These are phyloP conservation scores for Metschnikowia matae DNA, from an alignment of 805 yeast species.

Conservation along the genomic window DNA sequence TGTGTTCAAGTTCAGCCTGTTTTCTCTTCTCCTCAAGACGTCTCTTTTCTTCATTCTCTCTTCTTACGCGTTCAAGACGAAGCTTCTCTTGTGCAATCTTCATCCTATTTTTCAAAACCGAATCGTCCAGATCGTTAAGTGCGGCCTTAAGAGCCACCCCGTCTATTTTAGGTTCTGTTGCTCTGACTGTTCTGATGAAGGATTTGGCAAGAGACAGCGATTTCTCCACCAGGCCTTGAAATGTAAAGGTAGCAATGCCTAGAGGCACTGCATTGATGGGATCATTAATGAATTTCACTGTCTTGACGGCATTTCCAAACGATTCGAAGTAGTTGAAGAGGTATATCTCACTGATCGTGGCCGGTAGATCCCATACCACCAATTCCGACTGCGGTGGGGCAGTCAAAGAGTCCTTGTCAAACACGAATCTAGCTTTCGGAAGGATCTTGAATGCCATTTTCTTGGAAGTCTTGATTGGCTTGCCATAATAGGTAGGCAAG, in stretches of 20 bases:
- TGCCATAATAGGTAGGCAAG: conserved; percentile 27
- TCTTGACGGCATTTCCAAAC: conserved; percentile 58
- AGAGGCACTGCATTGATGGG: conserved; percentile 75
- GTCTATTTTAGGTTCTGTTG: conserved; percentile 39
- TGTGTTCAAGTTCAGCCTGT: background rate
- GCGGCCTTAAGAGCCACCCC: conserved; percentile 52
- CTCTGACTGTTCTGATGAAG: conserved; percentile 24
- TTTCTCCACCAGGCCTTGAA: conserved; percentile 51
- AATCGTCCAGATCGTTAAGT: conserved; percentile 44
- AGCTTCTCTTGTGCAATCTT: conserved; percentile 27
- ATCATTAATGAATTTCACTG: conserved; percentile 58
- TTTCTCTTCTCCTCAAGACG: conserved; percentile 2
- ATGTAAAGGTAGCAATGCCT: conserved; percentile 64
- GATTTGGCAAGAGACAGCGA: conserved; percentile 36
- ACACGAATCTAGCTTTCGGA: conserved; percentile 42
- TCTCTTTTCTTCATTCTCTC: conserved; percentile 19
- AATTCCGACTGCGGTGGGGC: conserved; percentile 69
- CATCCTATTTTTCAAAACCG: conserved; percentile 30
- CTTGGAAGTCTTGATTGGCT: conserved; percentile 37
- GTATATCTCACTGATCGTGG: conserved; percentile 45
- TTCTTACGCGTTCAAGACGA: conserved; percentile 21
- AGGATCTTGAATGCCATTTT: conserved; percentile 41
- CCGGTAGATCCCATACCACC: conserved; percentile 63
- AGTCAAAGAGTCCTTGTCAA: conserved; percentile 71
- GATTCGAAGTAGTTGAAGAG: conserved; percentile 49